Evolutionary conservation across 2,329 filamentous ascomycete genomes (phyloP).

Genomic region (Neofusicoccum cordaticola): DNA sequence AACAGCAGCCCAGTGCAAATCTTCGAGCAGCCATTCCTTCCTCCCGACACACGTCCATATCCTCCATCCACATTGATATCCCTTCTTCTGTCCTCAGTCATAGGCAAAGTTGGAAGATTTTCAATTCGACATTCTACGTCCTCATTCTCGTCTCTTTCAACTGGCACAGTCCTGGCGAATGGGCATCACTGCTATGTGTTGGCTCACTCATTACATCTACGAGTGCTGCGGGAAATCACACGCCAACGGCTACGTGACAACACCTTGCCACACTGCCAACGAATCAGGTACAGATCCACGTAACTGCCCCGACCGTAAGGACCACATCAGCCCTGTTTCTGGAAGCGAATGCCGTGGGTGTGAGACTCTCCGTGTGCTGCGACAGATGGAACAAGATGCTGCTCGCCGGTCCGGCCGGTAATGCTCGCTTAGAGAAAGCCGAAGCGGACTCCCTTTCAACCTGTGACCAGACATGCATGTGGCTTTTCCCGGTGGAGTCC

Average conservation of each 20-base stretch:
- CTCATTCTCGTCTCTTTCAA: background rate
- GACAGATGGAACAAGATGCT: background rate
- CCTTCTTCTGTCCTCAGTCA: background rate
- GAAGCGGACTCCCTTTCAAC: background rate
- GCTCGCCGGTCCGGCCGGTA: background rate
- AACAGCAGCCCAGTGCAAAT: background rate
- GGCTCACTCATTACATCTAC: slow-evolving; percentile 11
- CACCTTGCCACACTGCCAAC: background rate
- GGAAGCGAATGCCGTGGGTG: slow-evolving; percentile 1
- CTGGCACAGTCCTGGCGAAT: background rate
- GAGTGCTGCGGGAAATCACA: slow-evolving; percentile 6
- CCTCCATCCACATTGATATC: background rate
- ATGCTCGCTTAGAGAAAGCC: background rate
- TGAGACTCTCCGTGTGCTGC: background rate
- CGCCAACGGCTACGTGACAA: background rate
- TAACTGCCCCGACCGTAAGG: background rate
- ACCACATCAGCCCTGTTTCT: background rate
- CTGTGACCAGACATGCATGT: background rate
- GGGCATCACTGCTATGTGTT: background rate
- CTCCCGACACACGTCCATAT: background rate
- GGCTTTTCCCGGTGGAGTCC: background rate
- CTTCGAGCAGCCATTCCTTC: too few species aligned
- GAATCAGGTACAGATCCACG: background rate
- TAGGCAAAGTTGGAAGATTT: background rate
- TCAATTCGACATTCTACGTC: background rate